These are phyloP conservation scores for Haematococcus sp. DNA, from an alignment of 139 green algal species.

Conservation along the genomic window DNA sequence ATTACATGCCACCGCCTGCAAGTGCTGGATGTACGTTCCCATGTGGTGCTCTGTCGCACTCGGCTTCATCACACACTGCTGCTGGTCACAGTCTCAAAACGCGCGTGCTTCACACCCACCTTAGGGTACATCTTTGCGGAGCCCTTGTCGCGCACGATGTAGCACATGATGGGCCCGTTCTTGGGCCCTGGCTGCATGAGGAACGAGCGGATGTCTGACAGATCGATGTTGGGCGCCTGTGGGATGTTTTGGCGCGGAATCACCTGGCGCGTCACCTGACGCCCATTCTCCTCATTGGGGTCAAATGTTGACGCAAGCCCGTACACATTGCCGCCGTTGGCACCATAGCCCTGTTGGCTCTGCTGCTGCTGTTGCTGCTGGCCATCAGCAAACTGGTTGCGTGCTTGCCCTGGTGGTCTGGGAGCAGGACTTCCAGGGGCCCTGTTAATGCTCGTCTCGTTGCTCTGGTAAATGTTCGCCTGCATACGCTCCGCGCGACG, in stretches of 20 bases:
- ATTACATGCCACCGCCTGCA: too few relatives aligned
- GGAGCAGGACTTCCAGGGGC: not conserved
- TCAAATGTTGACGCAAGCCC: slow-evolving; percentile 58
- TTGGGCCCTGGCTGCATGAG: slow-evolving; percentile 54
- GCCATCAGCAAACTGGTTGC: not conserved
- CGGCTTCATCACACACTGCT: not conserved
- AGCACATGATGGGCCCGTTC: slow-evolving; percentile 66
- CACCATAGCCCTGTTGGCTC: slow-evolving; percentile 3
- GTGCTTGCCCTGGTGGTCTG: not conserved
- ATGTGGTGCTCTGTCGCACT: too few relatives aligned
- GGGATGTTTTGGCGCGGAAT: not conserved
- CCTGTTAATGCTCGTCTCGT: slow-evolving; percentile 2
- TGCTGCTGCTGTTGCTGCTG: slow-evolving; percentile 12
- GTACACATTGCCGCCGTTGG: slow-evolving; percentile 10
- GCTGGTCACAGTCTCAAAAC: slow-evolving; percentile 22
- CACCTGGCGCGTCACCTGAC: not conserved
- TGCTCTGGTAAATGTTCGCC: slow-evolving; percentile 17
- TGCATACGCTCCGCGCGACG: slow-evolving; percentile 36
- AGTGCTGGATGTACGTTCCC: too few relatives aligned
- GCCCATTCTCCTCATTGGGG: slow-evolving; percentile 39
- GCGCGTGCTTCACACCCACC: slow-evolving; percentile 52
- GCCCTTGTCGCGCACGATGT: slow-evolving; percentile 71
- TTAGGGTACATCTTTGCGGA: slow-evolving; percentile 60
- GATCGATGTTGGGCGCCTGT: slow-evolving; percentile 24
- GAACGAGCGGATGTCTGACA: slow-evolving; percentile 54